Percentiles rank a stretch among this genome's conserved stretches.
phyloP scores from a whole-genome alignment of 106 monocot species.

The Ottelia alismoides region DNA sequence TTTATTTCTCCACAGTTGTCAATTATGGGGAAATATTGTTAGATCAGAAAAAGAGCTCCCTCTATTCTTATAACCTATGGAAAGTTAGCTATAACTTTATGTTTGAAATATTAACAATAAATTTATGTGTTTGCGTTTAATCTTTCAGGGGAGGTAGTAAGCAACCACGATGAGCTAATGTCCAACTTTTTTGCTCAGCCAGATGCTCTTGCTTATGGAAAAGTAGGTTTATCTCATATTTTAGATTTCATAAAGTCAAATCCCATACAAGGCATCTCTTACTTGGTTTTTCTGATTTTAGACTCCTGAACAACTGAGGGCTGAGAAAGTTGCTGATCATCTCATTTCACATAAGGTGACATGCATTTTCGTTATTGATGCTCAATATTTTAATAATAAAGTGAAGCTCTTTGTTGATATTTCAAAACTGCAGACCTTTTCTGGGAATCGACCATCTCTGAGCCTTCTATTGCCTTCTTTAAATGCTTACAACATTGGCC shows the following conservation, averaged over 20 bases:
- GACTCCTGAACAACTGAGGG: constrained; percentile 56
- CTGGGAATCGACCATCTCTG: constrained; percentile 85
- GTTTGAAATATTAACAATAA: too few species aligned
- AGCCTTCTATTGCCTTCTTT: constrained; percentile 75
- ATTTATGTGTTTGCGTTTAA: too few species aligned
- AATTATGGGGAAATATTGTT: too few species aligned
- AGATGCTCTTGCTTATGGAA: constrained; percentile 98
- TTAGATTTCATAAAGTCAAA: too few species aligned
- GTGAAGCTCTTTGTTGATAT: too few species aligned
- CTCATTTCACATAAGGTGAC: constrained; percentile 94
- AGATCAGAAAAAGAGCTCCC: too few species aligned
- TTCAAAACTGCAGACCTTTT: constrained; percentile 63
- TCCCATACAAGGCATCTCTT: too few species aligned
- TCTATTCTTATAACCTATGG: too few species aligned
- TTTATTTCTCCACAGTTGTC: too few species aligned
- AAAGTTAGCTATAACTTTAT: too few species aligned
- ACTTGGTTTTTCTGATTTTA: constrained; percentile 25
- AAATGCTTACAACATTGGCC: constrained; percentile 78
- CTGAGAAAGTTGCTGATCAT: constrained; percentile 53
- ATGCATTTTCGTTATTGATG: neutral
- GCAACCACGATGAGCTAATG: constrained; percentile 98
- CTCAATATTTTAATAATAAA: too few species aligned
- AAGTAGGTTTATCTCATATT: constrained; percentile 29
- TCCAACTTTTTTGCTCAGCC: constrained; percentile 99
- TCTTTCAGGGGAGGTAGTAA: constrained; percentile 67